These are phyloP conservation scores for Trametopsis cervina DNA, from an alignment of 768 basidiomycete species.

Conservation along the genomic window DNA sequence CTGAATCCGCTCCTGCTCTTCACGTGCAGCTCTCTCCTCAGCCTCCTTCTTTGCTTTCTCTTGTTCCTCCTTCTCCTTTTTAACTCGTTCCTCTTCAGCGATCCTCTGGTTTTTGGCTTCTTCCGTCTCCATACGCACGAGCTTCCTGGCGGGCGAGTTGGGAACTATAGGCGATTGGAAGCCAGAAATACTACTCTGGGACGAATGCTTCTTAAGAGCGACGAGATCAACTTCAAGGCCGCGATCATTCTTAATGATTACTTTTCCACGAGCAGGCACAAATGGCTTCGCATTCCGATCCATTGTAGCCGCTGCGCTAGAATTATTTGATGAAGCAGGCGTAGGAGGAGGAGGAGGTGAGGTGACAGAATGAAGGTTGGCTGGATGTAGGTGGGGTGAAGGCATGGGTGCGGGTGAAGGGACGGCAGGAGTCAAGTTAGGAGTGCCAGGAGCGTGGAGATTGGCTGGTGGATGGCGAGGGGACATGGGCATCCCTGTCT, in stretches of 20 bases:
- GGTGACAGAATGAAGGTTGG: slow-evolving; percentile 44
- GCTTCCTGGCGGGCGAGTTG: slow-evolving; percentile 28
- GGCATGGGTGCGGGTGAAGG: slow-evolving; percentile 41
- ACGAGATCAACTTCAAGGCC: slow-evolving; percentile 61
- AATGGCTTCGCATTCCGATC: slow-evolving; percentile 63
- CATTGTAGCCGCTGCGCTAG: slow-evolving; percentile 34
- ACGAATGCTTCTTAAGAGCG: slow-evolving; percentile 42
- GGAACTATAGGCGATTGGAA: slow-evolving; percentile 29
- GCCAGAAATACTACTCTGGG: slow-evolving; percentile 20
- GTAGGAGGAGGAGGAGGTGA: slow-evolving; percentile 55
- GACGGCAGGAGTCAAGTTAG: slow-evolving; percentile 56
- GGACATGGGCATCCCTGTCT: slow-evolving; percentile 51
- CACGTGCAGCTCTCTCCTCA: slow-evolving; percentile 30
- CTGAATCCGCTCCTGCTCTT: slow-evolving; percentile 23
- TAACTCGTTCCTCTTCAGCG: slow-evolving; percentile 33
- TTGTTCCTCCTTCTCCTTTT: slow-evolving; percentile 29
- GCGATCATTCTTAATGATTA: slow-evolving; percentile 51
- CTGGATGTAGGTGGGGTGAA: slow-evolving; percentile 31
- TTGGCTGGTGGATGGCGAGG: slow-evolving; percentile 52
- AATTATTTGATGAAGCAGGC: slow-evolving; percentile 43
- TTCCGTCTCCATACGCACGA: slow-evolving; percentile 59
- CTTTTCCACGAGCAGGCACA: slow-evolving; percentile 49
- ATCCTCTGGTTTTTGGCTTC: slow-evolving; percentile 45
- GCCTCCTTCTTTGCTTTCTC: slow-evolving; percentile 29
- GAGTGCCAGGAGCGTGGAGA: slow-evolving; percentile 57